Percentiles rank a stretch among this genome's conserved stretches.
Conservation (phyloP, 768 basidiomycete genomes). For the Podaxis mareebaensis region DNA sequence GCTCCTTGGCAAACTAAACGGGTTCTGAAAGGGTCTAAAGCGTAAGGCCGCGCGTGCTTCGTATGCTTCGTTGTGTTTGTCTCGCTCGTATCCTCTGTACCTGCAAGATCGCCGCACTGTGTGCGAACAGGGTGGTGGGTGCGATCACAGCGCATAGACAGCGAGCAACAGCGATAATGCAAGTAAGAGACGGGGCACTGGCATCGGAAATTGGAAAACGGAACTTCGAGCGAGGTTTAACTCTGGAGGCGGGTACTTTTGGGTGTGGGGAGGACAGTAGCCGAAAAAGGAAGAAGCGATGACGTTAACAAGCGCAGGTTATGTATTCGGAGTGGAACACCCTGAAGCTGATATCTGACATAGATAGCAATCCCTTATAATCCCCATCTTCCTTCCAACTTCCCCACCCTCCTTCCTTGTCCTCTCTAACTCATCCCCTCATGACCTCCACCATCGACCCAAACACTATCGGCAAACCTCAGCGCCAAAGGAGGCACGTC, state of each 20-base stretch:
- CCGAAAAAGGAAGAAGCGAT: conserved; percentile 6
- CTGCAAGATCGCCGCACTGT: conserved; percentile 10
- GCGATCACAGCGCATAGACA: background rate
- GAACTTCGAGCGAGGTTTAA: background rate
- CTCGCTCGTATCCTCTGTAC: conserved; percentile 12
- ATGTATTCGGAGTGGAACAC: background rate
- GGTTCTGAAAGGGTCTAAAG: background rate
- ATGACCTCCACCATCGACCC: conserved; percentile 73
- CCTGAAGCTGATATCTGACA: conserved; percentile 10
- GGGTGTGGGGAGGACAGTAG: background rate
- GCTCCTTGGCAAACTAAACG: conserved; percentile 4
- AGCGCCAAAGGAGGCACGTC: conserved; percentile 62
- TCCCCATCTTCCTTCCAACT: conserved; percentile 9
- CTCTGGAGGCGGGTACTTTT: too few relatives aligned
- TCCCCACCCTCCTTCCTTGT: conserved; percentile 15
- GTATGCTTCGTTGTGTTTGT: conserved; percentile 3
- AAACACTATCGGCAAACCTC: conserved; percentile 63
- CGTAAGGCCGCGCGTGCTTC: background rate
- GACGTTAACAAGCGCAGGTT: background rate
- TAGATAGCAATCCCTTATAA: conserved; percentile 11
- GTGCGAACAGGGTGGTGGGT: background rate
- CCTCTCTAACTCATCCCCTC: conserved; percentile 21
- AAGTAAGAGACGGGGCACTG: background rate
- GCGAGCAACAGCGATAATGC: background rate
- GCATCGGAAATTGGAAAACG: background rate